These are phyloP conservation scores for Fraxinus pennsylvanica DNA, from an alignment of 257 asterid genomes.

Conservation along the genomic window DNA sequence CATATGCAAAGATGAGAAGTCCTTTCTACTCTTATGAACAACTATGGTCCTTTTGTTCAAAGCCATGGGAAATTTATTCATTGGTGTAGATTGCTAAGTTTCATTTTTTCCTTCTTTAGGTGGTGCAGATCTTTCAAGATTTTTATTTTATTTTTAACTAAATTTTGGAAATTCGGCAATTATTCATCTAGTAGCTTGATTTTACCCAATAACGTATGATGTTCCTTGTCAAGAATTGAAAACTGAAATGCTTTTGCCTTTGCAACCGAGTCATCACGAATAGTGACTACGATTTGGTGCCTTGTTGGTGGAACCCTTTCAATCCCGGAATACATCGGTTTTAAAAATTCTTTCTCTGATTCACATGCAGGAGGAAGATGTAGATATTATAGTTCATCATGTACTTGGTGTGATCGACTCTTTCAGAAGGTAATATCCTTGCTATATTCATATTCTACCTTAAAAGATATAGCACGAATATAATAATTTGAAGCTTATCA, in stretches of 20 bases:
- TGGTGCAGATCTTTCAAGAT: neutral
- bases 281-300: too few relatives aligned
- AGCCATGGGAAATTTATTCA: neutral
- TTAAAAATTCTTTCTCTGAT: constrained; percentile 4
- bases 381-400: constrained; percentile 71
- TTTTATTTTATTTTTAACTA: too few relatives aligned
- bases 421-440: constrained; percentile 51
- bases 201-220: neutral
- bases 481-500: too few relatives aligned
- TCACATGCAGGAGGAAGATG: constrained; percentile 71
- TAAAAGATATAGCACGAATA: too few relatives aligned
- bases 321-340: too few relatives aligned
- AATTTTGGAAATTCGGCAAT: neutral
- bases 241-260: neutral
- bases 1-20: neutral
- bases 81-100: neutral
- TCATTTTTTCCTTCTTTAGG: neutral
- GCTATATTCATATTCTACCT: neutral
- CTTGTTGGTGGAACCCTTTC: too few relatives aligned
- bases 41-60: neutral
- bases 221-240: neutral
- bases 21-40: neutral
- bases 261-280: too few relatives aligned
- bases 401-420: constrained; percentile 62
- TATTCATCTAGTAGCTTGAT: neutral